A percentile compares a stretch with the other conserved stretches of the same genome.
These are phyloP conservation scores for Candida adriatica DNA, from an alignment of 805 yeast genomes.

Conservation along the genomic window DNA sequence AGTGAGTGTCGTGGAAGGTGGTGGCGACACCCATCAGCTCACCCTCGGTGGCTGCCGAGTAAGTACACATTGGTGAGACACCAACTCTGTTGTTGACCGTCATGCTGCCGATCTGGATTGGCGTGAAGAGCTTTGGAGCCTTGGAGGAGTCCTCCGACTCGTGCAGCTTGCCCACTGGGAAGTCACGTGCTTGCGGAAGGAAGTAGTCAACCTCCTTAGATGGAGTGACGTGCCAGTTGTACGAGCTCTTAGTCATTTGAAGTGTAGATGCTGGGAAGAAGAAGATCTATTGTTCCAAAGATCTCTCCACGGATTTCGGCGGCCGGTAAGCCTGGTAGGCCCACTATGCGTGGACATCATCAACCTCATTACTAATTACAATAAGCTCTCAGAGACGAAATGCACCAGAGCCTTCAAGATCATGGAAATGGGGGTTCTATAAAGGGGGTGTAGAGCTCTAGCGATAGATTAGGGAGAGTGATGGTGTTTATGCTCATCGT, in stretches of 20 bases:
- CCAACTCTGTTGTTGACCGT: conserved; percentile 43
- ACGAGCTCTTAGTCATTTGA: conserved; percentile 2
- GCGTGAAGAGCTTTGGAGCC: conserved; percentile 18
- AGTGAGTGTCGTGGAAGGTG: conserved; percentile 42
- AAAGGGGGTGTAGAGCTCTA: too few relatives aligned
- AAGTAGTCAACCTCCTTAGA: conserved; percentile 4
- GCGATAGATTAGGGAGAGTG: too few relatives aligned
- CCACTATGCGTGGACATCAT: too few relatives aligned
- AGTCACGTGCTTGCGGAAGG: conserved; percentile 7
- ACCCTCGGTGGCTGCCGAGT: conserved; percentile 30
- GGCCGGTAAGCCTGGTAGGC: too few relatives aligned
- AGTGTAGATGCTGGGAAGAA: background rate
- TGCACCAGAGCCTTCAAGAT: too few relatives aligned
- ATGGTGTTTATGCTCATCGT: too few relatives aligned
- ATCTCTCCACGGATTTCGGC: too few relatives aligned
- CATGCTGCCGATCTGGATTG: conserved; percentile 15
- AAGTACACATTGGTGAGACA: conserved; percentile 52
- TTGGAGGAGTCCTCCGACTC: conserved; percentile 5
- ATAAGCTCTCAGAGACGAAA: too few relatives aligned
- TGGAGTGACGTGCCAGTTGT: conserved; percentile 5
- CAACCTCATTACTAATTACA: too few relatives aligned
- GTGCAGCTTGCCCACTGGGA: conserved; percentile 10
- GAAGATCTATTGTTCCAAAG: background rate
- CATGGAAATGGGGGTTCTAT: too few relatives aligned
- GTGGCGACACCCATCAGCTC: conserved; percentile 32